Evolutionary conservation across 495 filamentous ascomycete genomes (phyloP).

Genomic region (Hypoxylon crocopeplum): DNA sequence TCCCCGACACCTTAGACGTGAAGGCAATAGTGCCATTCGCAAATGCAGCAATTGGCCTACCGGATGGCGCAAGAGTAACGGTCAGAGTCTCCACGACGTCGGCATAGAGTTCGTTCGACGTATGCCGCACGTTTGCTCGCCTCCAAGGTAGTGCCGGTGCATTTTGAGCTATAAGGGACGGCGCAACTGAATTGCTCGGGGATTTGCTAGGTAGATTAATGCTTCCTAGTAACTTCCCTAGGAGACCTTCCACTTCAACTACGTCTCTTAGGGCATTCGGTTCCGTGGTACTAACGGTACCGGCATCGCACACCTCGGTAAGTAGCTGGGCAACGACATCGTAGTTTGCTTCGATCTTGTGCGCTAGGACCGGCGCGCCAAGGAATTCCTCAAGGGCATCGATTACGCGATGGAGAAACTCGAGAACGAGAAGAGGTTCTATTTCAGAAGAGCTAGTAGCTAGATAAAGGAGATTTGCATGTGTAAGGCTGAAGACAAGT

Average conservation of each 20-base stretch:
- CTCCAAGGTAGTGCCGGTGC: constrained; percentile 76
- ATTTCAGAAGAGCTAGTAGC: constrained; percentile 81
- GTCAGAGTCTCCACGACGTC: constrained; percentile 91
- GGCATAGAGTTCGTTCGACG: constrained; percentile 95
- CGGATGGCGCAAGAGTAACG: constrained; percentile 88
- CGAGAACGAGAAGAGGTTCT: constrained; percentile 92
- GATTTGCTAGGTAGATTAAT: constrained; percentile 72
- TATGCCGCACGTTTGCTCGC: constrained; percentile 90
- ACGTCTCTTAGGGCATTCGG: constrained; percentile 90
- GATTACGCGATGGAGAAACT: constrained; percentile 92
- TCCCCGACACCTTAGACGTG: constrained; percentile 91
- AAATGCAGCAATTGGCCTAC: constrained; percentile 82
- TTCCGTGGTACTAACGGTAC: constrained; percentile 88
- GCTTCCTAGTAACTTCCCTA: constrained; percentile 89
- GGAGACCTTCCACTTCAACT: constrained; percentile 86
- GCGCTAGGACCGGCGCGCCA: constrained; percentile 82
- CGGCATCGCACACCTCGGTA: constrained; percentile 96
- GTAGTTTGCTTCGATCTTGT: constrained; percentile 86
- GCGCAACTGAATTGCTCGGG: constrained; percentile 28
- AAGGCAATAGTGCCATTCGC: constrained; percentile 94
- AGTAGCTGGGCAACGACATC: constrained; percentile 94
- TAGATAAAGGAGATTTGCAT: constrained; percentile 88
- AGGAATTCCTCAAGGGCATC: constrained; percentile 96
- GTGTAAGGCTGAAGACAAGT: constrained; percentile 82
- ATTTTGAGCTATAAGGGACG: constrained; percentile 48